These are phyloP conservation scores for Aureobasidium lini DNA, from an alignment of 2,329 filamentous ascomycete species.

Conservation along the genomic window DNA sequence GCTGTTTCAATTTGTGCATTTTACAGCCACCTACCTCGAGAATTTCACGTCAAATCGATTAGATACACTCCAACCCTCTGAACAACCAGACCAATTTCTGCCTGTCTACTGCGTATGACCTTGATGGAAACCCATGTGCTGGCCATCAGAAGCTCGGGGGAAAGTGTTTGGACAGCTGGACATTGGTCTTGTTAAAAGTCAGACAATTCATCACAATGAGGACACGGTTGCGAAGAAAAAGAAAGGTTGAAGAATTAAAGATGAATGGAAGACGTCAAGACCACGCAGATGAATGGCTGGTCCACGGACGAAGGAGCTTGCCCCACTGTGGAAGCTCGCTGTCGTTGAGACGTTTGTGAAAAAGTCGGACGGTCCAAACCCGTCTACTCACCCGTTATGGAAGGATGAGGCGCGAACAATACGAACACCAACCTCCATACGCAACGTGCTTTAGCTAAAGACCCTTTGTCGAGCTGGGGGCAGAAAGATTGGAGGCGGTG, in stretches of 20 bases:
- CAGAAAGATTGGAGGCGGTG: slow-evolving; percentile 7
- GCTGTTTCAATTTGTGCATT: no score
- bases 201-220: not conserved
- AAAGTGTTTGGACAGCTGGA: no score
- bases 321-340: not conserved
- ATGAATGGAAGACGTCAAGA: slow-evolving; percentile 8
- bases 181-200: no score
- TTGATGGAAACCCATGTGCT: no score
- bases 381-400: not conserved
- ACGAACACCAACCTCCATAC: not conserved
- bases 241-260: not conserved
- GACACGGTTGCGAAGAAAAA: not conserved
- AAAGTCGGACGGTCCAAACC: not conserved
- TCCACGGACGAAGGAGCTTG: not conserved
- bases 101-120: no score
- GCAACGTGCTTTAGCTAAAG: not conserved
- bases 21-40: no score
- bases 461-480: not conserved
- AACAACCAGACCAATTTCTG: no score
- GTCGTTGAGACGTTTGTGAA: not conserved
- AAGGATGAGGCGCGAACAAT: not conserved
- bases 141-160: no score
- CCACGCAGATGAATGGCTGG: slow-evolving; percentile 2
- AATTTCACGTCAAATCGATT: no score
- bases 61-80: no score